Conservation (phyloP, 192 early-diverging fungal genomes). For the Rhizophagus sp. region DNA sequence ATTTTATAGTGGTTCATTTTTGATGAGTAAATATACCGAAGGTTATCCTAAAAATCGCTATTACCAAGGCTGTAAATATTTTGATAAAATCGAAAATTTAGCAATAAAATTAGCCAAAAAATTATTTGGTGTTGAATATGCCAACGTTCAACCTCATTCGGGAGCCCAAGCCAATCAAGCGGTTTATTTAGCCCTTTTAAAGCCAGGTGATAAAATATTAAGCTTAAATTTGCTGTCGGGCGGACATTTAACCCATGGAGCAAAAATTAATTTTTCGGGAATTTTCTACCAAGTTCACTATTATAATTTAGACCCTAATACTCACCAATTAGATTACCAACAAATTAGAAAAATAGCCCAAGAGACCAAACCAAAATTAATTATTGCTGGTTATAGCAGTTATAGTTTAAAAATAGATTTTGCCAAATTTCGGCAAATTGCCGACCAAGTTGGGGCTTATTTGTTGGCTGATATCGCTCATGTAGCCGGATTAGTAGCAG, state of each 20-base stretch:
- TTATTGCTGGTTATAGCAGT: constrained; percentile 15
- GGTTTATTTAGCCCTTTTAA: constrained; percentile 13
- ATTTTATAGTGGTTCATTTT: constrained; percentile 12
- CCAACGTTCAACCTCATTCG: constrained; percentile 6
- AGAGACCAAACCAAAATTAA: not conserved
- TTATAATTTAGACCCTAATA: not conserved
- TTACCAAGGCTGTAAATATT: constrained; percentile 14
- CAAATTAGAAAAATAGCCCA: not conserved
- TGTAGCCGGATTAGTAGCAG: not conserved
- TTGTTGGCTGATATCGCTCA: constrained; percentile 10
- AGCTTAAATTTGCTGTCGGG: not conserved
- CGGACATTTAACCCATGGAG: constrained; percentile 11
- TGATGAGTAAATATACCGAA: constrained; percentile 1
- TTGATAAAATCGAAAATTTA: constrained; percentile 7
- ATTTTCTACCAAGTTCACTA: constrained; percentile 5
- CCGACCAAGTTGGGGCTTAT: not conserved
- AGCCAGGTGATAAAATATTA: constrained; percentile 10
- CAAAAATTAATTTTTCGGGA: constrained; percentile 5
- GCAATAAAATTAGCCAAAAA: not conserved
- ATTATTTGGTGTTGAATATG: not conserved
- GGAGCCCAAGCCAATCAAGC: constrained; percentile 4
- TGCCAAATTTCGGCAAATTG: not conserved
- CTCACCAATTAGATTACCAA: constrained; percentile 1
- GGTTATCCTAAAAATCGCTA: not conserved
- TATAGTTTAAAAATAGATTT: constrained; percentile 18